Evolutionary conservation across 1,139 yeast genomes (phyloP), one percentile per base, ranked within the genome.

Genomic region (Saccharomyces hybrid): DNA sequence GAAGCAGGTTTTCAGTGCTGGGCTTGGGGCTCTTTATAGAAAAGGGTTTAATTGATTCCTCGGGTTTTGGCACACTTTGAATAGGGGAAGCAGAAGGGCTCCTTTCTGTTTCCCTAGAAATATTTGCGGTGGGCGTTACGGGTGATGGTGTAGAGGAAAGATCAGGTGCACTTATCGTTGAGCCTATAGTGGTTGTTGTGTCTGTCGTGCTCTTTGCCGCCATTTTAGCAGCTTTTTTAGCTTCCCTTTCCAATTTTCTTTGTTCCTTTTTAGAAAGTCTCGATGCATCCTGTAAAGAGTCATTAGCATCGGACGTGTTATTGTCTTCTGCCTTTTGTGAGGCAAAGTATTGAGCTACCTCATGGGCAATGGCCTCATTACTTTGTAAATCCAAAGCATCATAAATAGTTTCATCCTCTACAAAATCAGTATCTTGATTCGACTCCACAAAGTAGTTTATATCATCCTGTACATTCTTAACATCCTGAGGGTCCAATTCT

Each of bases 371-470:
- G 2, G 76, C 73, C 54, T 78, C 82, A 54, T 79, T 83, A 2
- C 83, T 79, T 50, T 79, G 84, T 54, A 86, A 71, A 63, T 83
- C 82, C 61, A 86, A 72, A 51, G 78, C 78, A 59, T 86, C 93
- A 66, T 86, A 86, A 63, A 86, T 82, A 49, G 87, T 85, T 66
- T 86, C 91, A 68, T 86, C 88, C 63, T 84, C 88, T 52, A 84
- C 80, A 63, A 84, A 86, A 65, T 84, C 90, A 11, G 82, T 82
- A 52, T 81, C 86, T 71, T 83, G 86, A 69, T 85, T 86, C 62
- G 82, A 83, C 57, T 84, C 88, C 47, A 86, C 79, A 64, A 82
- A 86, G 67, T 84, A 86, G 58, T 80, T 83, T 63, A 86, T 75
- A 65, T 86, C 93, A 59, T 86, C 95, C 64, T 79, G 80, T 58